phyloP scores from a whole-genome alignment of 2,329 filamentous ascomycete species.

The Arthroderma sp. region DNA sequence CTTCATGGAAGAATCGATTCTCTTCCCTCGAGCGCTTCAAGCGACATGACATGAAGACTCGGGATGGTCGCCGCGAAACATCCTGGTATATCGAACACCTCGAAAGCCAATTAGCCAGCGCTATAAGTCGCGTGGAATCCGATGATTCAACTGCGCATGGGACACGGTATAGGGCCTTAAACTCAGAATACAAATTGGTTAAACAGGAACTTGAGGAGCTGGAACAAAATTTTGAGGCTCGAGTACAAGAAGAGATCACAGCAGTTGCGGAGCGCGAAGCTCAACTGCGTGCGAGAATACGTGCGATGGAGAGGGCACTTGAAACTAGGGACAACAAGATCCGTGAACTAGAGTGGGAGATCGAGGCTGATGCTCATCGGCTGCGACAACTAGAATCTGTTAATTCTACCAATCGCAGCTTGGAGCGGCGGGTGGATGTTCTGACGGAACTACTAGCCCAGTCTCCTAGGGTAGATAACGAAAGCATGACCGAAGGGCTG shows the following conservation, averaged over 20 bases:
- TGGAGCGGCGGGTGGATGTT: constrained; percentile 24
- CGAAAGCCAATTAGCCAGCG: constrained; percentile 32
- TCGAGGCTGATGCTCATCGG: constrained; percentile 20
- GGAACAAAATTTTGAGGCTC: constrained; percentile 22
- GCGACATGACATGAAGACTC: background rate
- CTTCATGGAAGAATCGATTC: constrained; percentile 8
- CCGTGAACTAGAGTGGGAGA: constrained; percentile 20
- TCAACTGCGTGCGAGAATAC: constrained; percentile 19
- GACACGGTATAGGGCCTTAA: constrained; percentile 24
- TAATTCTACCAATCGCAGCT: constrained; percentile 20
- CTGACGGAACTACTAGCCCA: constrained; percentile 25
- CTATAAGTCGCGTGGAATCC: constrained; percentile 27
- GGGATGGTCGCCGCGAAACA: constrained; percentile 23
- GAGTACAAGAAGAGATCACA: constrained; percentile 20
- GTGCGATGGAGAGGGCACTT: constrained; percentile 19
- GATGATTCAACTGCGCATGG: constrained; percentile 28
- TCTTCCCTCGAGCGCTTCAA: constrained; percentile 1
- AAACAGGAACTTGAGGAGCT: constrained; percentile 20
- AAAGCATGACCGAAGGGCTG: background rate
- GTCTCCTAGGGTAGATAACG: constrained; percentile 15
- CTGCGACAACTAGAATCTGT: constrained; percentile 20
- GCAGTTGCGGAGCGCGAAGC: constrained; percentile 18
- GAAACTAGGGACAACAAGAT: constrained; percentile 19
- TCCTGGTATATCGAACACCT: constrained; percentile 38
- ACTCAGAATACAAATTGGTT: constrained; percentile 20